These are phyloP conservation scores for Phytophthora tentaculata DNA, from an alignment of 352 stramenopile species.

Conservation along the genomic window DNA sequence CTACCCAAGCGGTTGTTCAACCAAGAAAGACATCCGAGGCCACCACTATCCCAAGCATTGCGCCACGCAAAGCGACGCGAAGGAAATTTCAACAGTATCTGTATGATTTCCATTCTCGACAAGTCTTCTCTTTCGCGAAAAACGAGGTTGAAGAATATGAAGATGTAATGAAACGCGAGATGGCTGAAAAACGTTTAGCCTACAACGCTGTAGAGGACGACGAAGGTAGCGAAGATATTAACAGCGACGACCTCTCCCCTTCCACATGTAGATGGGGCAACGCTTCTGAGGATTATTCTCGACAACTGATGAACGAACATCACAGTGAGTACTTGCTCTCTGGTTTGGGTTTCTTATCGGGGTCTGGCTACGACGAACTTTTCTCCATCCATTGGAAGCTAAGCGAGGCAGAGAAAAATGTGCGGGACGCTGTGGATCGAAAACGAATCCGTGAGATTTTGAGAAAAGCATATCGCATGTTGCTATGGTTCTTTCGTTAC, in stretches of 20 bases:
- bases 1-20: conserved; percentile 1
- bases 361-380: conserved; percentile 44
- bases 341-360: conserved; percentile 33
- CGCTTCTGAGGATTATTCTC: neutral
- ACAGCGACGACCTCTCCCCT: neutral
- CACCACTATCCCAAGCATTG: neutral
- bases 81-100: conserved; percentile 53
- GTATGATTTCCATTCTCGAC: conserved; percentile 66
- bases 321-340: conserved; percentile 41
- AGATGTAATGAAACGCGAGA: conserved; percentile 2
- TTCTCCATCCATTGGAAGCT: conserved; percentile 64
- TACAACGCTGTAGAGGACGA: neutral
- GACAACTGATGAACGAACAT: neutral
- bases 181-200: neutral
- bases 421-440: conserved; percentile 72
- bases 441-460: conserved; percentile 57
- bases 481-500: conserved; percentile 72
- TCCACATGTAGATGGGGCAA: neutral
- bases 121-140: conserved; percentile 59
- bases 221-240: neutral
- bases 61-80: conserved; percentile 29
- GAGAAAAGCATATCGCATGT: conserved; percentile 54
- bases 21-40: conserved; percentile 6
- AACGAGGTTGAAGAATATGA: conserved; percentile 21
- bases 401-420: conserved; percentile 57